Evolutionary conservation across 257 asterid species (phyloP).

Genomic region (Perilla frutescens): DNA sequence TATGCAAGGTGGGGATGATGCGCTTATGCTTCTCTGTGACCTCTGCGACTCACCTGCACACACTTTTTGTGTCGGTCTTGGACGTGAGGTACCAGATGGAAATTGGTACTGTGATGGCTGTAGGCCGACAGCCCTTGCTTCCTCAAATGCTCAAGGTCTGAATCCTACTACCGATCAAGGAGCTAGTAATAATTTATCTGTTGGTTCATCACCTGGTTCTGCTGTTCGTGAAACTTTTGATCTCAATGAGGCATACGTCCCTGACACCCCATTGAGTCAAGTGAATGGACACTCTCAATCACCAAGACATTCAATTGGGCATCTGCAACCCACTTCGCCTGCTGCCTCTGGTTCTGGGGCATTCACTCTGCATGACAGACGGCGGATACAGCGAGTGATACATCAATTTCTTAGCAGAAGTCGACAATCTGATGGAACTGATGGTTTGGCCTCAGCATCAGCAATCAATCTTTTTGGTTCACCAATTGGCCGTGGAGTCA

Average conservation of each 20-base stretch:
- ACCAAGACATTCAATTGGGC: slow-evolving; percentile 52
- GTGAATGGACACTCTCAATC: slow-evolving; percentile 48
- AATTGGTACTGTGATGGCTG: slow-evolving; percentile 97
- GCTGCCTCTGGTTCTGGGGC: slow-evolving; percentile 59
- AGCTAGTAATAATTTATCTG: slow-evolving; percentile 37
- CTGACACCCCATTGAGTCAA: slow-evolving; percentile 71
- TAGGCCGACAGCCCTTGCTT: slow-evolving; percentile 72
- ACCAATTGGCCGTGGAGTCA: slow-evolving; percentile 50
- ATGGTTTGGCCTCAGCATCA: slow-evolving; percentile 32
- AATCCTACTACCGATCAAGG: slow-evolving; percentile 55
- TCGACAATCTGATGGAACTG: slow-evolving; percentile 51
- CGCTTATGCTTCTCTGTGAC: slow-evolving; percentile 88
- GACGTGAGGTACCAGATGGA: slow-evolving; percentile 92
- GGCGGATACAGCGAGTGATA: slow-evolving; percentile 76
- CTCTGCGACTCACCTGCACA: slow-evolving; percentile 91
- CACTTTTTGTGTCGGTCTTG: slow-evolving; percentile 87
- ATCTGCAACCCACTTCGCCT: slow-evolving; percentile 58
- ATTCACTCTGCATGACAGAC: slow-evolving; percentile 64
- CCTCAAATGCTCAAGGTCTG: slow-evolving; percentile 50
- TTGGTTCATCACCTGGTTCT: slow-evolving; percentile 56
- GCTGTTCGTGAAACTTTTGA: slow-evolving; percentile 66
- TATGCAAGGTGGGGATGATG: slow-evolving; percentile 84
- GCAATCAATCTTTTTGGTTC: slow-evolving; percentile 36
- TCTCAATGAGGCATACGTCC: slow-evolving; percentile 77
- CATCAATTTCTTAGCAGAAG: slow-evolving; percentile 59